Evolutionary conservation across 2,329 filamentous ascomycete species (phyloP), one percentile per base, ranked within the genome.

Genomic region (Claviceps sp.): DNA sequence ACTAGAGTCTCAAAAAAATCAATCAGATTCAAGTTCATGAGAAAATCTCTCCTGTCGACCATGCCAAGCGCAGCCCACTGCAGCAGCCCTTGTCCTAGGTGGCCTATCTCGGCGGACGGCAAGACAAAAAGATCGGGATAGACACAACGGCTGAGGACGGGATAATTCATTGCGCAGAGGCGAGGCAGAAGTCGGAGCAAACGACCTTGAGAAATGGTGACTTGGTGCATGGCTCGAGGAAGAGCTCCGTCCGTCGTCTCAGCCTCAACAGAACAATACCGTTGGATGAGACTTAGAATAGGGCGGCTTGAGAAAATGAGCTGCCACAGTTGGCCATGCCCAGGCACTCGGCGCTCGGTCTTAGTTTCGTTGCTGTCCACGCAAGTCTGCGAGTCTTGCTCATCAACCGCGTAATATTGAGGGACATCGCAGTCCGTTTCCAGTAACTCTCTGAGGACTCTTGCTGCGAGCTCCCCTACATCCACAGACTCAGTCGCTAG

Each of bases 1-100:
- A 79, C 62, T 20, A 79, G 64, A 7, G 67, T 64, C 63, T 78
- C 73, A 57, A 75, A 75, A 54, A 78, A 79, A 55, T 78, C 73
- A n/a, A 76, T 62, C 20, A 79, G 66, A 50, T 57, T 75, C 6
- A 75, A 62, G 44, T 73, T 70, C 71, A 79, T 74, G 22, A 81
- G 66, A 20, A 64, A 54, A 51, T 80, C 77, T 1, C 64, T 59
- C 51, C 59, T 68, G 53, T 75, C 73, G 26, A 78, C 68, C 76
- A 80, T 79, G 51, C 59, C 64, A 30, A 79, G 61, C 7, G 72
- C 71, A 4, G 72, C 75, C 59, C 76, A 79, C 45, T 73, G 72
- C 4, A 81, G 63, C 4, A 80, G 56, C 0, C 74, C 73, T 5
- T 65, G 59, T 4, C 67, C 62, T 2, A 60, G 52, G 2, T 55